A percentile compares a stretch with the other conserved stretches of the same genome.
These are phyloP conservation scores for Ailanthus altissimus DNA, from an alignment of 345 rosid species.

Conservation along the genomic window DNA sequence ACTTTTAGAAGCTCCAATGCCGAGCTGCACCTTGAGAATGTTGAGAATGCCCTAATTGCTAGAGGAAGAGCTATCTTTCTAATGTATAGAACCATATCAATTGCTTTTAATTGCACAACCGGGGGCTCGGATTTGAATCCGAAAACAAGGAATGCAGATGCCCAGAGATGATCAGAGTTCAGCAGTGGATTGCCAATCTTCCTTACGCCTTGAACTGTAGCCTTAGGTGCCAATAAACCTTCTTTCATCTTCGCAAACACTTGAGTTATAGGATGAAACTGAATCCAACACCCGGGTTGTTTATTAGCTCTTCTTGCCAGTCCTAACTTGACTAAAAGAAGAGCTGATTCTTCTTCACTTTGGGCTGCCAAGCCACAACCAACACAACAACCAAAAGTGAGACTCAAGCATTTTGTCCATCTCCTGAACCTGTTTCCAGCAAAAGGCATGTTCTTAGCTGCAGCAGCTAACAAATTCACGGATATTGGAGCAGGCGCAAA, in stretches of 20 bases:
- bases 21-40: slow-evolving; percentile 83
- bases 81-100: slow-evolving; percentile 74
- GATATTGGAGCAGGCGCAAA: slow-evolving; percentile 78
- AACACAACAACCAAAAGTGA: slow-evolving; percentile 57
- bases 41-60: slow-evolving; percentile 76
- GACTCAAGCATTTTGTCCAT: slow-evolving; percentile 62
- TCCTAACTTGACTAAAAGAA: slow-evolving; percentile 71
- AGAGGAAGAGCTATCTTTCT: slow-evolving; percentile 80
- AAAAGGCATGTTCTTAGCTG: slow-evolving; percentile 66
- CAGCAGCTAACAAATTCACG: slow-evolving; percentile 55
- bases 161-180: slow-evolving; percentile 83
- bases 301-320: slow-evolving; percentile 59
- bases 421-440: slow-evolving; percentile 51
- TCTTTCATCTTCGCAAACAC: slow-evolving; percentile 60
- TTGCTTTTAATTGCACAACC: slow-evolving; percentile 67
- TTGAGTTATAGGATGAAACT: slow-evolving; percentile 75
- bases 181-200: slow-evolving; percentile 48
- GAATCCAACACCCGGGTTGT: slow-evolving; percentile 74
- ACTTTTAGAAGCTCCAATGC: slow-evolving; percentile 85
- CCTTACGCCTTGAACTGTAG: slow-evolving; percentile 61
- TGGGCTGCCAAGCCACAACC: slow-evolving; percentile 71
- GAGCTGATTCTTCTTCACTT: slow-evolving; percentile 78
- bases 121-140: slow-evolving; percentile 91
- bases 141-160: slow-evolving; percentile 85
- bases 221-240: slow-evolving; percentile 61